A percentile compares a stretch with the other conserved stretches of the same genome.
Conservation (phyloP, 495 filamentous ascomycete genomes). For the Penicillium maclennaniae region DNA sequence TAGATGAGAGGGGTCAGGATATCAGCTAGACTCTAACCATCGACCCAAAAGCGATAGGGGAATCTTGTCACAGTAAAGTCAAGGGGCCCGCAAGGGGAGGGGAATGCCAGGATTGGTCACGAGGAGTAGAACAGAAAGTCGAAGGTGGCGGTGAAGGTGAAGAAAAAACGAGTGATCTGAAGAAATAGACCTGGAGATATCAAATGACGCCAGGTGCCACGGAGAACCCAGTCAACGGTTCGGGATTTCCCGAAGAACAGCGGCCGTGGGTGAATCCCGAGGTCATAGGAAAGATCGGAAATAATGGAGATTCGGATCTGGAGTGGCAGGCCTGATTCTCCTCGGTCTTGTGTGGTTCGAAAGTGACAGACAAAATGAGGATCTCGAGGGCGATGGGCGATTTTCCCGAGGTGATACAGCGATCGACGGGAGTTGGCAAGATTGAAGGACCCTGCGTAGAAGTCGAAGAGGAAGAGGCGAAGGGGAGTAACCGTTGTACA, state of each 20-base stretch:
- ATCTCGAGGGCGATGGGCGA: constrained; percentile 8
- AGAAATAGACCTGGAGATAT: not conserved
- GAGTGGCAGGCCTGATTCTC: constrained; percentile 15
- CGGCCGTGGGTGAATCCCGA: constrained; percentile 1
- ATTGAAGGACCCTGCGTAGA: constrained; percentile 21
- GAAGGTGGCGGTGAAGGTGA: not conserved
- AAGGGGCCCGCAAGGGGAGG: constrained; percentile 7
- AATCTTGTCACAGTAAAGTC: not conserved
- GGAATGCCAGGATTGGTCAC: constrained; percentile 26
- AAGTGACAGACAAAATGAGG: constrained; percentile 14
- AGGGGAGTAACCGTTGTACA: constrained; percentile 22
- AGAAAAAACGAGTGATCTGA: not conserved
- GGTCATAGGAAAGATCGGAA: constrained; percentile 5
- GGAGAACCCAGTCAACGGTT: not conserved
- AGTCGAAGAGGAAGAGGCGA: constrained; percentile 3
- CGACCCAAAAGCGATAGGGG: not conserved
- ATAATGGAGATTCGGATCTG: constrained; percentile 12
- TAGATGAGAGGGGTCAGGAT: not conserved
- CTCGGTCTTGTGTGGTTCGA: not conserved
- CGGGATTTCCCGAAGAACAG: constrained; percentile 5
- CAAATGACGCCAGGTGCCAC: not conserved
- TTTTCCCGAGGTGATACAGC: constrained; percentile 25
- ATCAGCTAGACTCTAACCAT: not conserved
- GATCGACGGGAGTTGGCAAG: constrained; percentile 20
- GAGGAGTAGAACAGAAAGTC: constrained; percentile 5